Evolutionary conservation across 306 rosid species (phyloP), one percentile per base, ranked within the genome.

Genomic region (Fagus sylvatica): DNA sequence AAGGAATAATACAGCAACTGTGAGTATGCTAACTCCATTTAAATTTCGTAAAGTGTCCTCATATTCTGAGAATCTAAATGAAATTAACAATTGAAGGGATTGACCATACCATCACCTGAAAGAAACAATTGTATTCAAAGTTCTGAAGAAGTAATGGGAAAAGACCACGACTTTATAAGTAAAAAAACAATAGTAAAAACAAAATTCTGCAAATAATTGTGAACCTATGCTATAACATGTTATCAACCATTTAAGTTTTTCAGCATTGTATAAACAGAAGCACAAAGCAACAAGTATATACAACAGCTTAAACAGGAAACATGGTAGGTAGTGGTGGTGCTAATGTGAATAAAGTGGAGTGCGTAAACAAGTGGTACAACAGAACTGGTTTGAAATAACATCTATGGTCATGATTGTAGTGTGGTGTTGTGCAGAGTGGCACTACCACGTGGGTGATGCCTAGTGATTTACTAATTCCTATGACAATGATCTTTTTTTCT

Each of bases 1-100:
- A 48, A 81, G 76, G 19, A 30, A 73, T 73, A 80, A 55, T 56
- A 66, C 28, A 9, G 32, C 72, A 71, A 76, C 66, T 5, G 55
- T 66, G 69, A 62, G 66, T 42, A 51, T 39, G 37, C 61, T 60
- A 53, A 65, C 53, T 54, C 55, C 7, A 56, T 22, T 79, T 78
- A 59, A n/a, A 54, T 71, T 67, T 62, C 9, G 6, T 3, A 0
- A 7, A 17, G 30, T 36, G n/a, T 16, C n/a, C 48, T 32, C 48
- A 17, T 3, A 28, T n/a, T 65, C 71, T 65, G 32, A 65, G 16
- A 34, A 36, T 39, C 30, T 4, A 39, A 37, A 37, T 17, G 46
- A 39, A 65, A 39, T 6, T 10, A 11, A 61, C 19, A 17, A 13
- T 65, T 17, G 30, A 8, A 43, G 37, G 71, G 49, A 65, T 65